These are phyloP conservation scores for Lactarius indigo DNA, from an alignment of 768 basidiomycete genomes.

Conservation along the genomic window DNA sequence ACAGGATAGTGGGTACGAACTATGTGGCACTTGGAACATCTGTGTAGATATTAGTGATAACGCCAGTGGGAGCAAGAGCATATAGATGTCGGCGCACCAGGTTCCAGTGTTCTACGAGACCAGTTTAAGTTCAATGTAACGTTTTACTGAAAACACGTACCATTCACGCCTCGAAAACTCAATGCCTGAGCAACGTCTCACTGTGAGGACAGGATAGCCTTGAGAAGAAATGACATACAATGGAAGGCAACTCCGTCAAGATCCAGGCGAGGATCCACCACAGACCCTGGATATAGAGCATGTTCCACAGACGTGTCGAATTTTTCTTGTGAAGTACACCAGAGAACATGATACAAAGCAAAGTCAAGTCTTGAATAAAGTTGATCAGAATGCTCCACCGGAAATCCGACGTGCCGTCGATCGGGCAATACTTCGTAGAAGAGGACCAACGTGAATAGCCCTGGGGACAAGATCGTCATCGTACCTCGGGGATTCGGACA, in stretches of 20 bases:
- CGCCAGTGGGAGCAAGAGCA: neutral
- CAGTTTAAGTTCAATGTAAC: neutral
- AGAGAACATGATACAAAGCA: conserved; percentile 21
- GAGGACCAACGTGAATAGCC: neutral
- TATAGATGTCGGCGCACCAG: conserved; percentile 2
- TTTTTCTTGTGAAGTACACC: conserved; percentile 20
- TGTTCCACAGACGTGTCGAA: conserved; percentile 13
- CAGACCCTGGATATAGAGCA: conserved; percentile 16
- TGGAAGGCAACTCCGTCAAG: conserved; percentile 7
- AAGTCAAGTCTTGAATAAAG: conserved; percentile 11
- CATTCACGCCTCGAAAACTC: conserved; percentile 6
- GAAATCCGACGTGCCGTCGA: conserved; percentile 6
- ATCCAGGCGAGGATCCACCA: conserved; percentile 15
- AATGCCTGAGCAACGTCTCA: neutral
- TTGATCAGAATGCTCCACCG: conserved; percentile 17
- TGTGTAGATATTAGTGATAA: neutral
- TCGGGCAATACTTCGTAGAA: neutral
- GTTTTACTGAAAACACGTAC: neutral
- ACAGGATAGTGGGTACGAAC: conserved; percentile 16
- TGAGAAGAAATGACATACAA: conserved; percentile 2
- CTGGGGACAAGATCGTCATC: neutral
- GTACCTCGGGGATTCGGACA: neutral
- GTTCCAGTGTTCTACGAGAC: conserved; percentile 14
- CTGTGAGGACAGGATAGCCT: neutral
- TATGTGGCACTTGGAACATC: conserved; percentile 21